phyloP scores from a whole-genome alignment of 768 basidiomycete genomes.

The Psilocybe subaeruginosa region DNA sequence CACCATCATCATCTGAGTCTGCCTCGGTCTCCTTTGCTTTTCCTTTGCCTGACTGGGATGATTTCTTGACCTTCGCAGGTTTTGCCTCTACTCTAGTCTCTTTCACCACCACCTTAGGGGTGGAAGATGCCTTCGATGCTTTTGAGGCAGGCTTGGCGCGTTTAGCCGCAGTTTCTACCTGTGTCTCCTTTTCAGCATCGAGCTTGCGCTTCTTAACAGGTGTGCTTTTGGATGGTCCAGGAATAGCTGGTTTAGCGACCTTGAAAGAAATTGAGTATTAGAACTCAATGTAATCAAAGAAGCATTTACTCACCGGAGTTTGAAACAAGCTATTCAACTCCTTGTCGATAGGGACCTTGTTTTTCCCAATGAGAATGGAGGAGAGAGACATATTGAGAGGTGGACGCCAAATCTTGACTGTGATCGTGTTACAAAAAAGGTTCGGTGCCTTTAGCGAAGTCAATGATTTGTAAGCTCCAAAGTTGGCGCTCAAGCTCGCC shows the following conservation, averaged over 20 bases:
- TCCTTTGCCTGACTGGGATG: slow-evolving; percentile 7
- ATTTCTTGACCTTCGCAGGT: slow-evolving; percentile 18
- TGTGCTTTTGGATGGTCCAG: slow-evolving; percentile 26
- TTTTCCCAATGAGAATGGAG: slow-evolving; percentile 50
- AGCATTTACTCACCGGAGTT: slow-evolving; percentile 34
- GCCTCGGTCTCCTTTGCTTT: slow-evolving; percentile 23
- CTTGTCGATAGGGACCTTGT: slow-evolving; percentile 44
- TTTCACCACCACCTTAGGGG: slow-evolving; percentile 5
- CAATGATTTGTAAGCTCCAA: not conserved
- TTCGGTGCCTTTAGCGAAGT: not conserved
- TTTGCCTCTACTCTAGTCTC: slow-evolving; percentile 12
- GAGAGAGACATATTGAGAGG: slow-evolving; percentile 54
- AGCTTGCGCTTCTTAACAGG: slow-evolving; percentile 36
- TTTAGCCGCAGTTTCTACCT: slow-evolving; percentile 21
- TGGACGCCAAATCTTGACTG: not conserved
- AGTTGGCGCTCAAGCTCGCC: too few relatives aligned
- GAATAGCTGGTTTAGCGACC: slow-evolving; percentile 20
- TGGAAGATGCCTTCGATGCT: slow-evolving; percentile 2
- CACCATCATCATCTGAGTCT: slow-evolving; percentile 29
- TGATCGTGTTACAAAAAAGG: slow-evolving; percentile 6
- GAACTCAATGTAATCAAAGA: not conserved
- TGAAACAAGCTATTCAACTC: slow-evolving; percentile 70
- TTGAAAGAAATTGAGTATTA: slow-evolving; percentile 6
- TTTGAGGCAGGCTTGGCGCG: slow-evolving; percentile 26
- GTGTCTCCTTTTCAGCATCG: slow-evolving; percentile 17